Evolutionary conservation across 148 eudicot genomes (phyloP).

Genomic region (Diospyros lotus): DNA sequence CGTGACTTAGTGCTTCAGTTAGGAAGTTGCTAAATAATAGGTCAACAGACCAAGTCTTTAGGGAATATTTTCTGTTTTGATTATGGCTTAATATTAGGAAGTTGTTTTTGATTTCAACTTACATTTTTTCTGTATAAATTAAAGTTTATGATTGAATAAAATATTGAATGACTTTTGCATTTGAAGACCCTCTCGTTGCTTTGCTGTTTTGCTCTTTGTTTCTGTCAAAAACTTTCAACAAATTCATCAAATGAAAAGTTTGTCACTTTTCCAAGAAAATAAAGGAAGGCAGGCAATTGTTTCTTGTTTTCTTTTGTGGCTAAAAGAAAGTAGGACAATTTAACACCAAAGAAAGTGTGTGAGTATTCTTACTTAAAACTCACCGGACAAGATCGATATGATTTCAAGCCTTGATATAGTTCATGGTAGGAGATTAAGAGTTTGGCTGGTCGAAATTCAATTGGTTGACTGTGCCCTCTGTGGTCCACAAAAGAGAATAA

Average conservation of each 20-base stretch:
- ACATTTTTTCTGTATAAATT: too few species aligned
- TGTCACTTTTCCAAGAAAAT: too few species aligned
- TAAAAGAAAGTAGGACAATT: neutral
- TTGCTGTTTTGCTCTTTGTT: neutral
- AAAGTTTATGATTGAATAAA: neutral
- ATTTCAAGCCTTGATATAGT: constrained; percentile 69
- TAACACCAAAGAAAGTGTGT: neutral
- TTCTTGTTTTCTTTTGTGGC: neutral
- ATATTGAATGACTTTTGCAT: neutral
- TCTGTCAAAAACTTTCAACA: too few species aligned
- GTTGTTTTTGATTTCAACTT: too few species aligned
- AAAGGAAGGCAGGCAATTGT: neutral
- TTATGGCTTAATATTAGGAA: too few species aligned
- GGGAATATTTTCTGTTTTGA: too few species aligned
- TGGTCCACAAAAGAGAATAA: constrained; percentile 58
- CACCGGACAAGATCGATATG: constrained; percentile 67
- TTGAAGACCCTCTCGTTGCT: neutral
- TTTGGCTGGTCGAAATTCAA: constrained; percentile 82
- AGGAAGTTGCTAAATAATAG: too few species aligned
- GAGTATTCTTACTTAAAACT: constrained; percentile 16
- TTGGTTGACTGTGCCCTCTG: constrained; percentile 67
- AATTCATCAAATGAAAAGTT: too few species aligned
- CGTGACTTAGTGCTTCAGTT: too few species aligned
- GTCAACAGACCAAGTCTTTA: too few species aligned
- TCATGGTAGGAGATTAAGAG: constrained; percentile 61